phyloP scores from a whole-genome alignment of 1,139 yeast species.

The Suhomyces yuchorum region DNA sequence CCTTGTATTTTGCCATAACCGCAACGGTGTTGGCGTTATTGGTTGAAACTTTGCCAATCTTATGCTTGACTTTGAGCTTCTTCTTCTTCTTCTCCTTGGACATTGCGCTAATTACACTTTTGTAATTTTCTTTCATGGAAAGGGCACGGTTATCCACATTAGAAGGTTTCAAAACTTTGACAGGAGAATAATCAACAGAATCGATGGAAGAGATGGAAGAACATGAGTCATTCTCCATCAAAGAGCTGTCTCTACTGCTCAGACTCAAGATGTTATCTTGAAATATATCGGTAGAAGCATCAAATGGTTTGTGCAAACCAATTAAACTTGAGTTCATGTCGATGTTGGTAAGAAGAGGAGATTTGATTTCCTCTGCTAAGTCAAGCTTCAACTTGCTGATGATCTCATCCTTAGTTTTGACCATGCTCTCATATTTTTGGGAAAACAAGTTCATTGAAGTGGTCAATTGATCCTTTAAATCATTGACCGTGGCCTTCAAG shows the following conservation, averaged over 20 bases:
- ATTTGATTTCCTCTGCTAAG: slow-evolving; percentile 11
- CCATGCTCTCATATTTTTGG: slow-evolving; percentile 12
- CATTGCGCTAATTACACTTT: slow-evolving; percentile 18
- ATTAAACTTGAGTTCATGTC: slow-evolving; percentile 7
- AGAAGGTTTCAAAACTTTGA: slow-evolving; percentile 17
- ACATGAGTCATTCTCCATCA: slow-evolving; percentile 10
- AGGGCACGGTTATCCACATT: slow-evolving; percentile 3
- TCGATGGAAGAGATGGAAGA: slow-evolving; percentile 10
- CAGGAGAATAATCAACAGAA: background rate
- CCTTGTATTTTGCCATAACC: slow-evolving; percentile 2
- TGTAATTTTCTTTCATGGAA: slow-evolving; percentile 17
- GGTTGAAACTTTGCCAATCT: slow-evolving; percentile 6
- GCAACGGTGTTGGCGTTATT: slow-evolving; percentile 3
- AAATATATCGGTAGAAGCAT: slow-evolving; percentile 13
- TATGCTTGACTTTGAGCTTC: slow-evolving; percentile 5
- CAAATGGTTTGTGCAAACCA: slow-evolving; percentile 10
- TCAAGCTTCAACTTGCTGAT: slow-evolving; percentile 13
- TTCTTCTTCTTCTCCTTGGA: slow-evolving; percentile 21
- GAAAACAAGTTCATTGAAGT: slow-evolving; percentile 14
- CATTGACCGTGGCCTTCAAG: slow-evolving; percentile 9
- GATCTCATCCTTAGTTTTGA: slow-evolving; percentile 10
- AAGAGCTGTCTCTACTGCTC: slow-evolving; percentile 11
- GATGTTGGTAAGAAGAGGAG: slow-evolving; percentile 13
- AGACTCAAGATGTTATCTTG: slow-evolving; percentile 13
- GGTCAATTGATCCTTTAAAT: slow-evolving; percentile 19